Base-by-base conservation (phyloP, 2,329 filamentous ascomycete species). In the Aspergillus ochraceoroseus region DNA sequence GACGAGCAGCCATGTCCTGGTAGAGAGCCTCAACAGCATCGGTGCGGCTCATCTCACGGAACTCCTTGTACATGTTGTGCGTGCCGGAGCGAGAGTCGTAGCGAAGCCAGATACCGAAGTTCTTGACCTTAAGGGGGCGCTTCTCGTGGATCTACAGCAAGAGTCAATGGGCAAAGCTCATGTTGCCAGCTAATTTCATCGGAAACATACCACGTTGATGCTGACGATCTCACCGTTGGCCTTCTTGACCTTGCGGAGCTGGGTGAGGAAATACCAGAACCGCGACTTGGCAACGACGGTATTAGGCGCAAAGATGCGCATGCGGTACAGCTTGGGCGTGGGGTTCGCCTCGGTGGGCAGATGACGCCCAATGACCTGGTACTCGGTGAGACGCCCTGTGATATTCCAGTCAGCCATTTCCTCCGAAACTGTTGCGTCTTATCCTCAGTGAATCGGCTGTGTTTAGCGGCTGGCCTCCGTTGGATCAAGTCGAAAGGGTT, bases 41-140 rank as follows among this genome's bases (percentile, higher is more conserved):
- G 66, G 84, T 86, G 74, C 92, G 82, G 70, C 86, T 90, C 81
- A 96, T 86, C 81, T 96, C 92, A 71, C 92, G 87, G 85, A 95
- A 96, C 84, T 98, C 92, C 84, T 96, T 96, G 87, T 98, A 98
- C 92, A 98, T 98, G 85, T 98, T 98, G 88, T 98, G 92, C 65
- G 92, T 98, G 65, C 92, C 92, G 64, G 92, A 96, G 74, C 92
- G 90, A 52, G 94, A 98, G 78, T 98, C 90, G 79, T 98, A 98
- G 71, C 94, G 89, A 77, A 98, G 84, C 94, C 94, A 98, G 82
- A 98, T 83, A 72, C 92, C 92, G 72, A 98, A 96, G 86, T 95
- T 98, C 88, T 98, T 98, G 82, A 98, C 89, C 81, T 95, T 95
- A 68, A 89, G 79, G 65, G 92, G 92, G 74, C 87, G 88, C 85